Evolutionary conservation across 2,329 filamentous ascomycete species (phyloP).

Genomic region (Fusarium tjaetaba): DNA sequence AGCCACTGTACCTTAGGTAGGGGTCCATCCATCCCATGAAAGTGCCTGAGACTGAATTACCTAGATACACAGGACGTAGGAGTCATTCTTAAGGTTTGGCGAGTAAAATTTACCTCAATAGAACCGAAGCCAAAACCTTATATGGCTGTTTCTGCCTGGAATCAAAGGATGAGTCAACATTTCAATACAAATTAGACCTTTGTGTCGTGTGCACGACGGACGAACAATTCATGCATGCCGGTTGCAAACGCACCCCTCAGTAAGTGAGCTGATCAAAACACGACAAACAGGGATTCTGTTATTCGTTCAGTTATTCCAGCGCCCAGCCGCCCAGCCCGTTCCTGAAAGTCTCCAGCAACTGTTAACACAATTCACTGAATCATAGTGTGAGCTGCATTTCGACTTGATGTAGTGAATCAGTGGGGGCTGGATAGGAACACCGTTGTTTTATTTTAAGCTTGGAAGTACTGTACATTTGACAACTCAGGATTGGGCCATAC

Average conservation of each 20-base stretch:
- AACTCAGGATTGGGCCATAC: background rate
- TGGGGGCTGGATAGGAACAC: background rate
- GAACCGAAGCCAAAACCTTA: background rate
- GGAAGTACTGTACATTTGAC: background rate
- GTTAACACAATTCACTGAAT: background rate
- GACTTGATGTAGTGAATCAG: background rate
- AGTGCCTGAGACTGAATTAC: background rate
- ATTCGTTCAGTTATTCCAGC: conserved; percentile 20
- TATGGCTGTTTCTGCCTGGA: background rate
- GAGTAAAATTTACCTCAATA: background rate
- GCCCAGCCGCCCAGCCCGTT: background rate
- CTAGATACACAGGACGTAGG: no score
- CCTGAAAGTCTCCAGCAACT: background rate
- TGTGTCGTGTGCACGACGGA: conserved; percentile 30
- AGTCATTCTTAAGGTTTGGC: background rate
- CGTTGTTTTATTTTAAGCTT: background rate
- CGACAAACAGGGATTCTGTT: conserved; percentile 31
- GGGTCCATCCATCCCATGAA: background rate
- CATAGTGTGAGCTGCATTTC: background rate
- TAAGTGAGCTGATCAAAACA: conserved; percentile 12
- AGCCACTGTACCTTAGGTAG: background rate
- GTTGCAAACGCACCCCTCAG: background rate
- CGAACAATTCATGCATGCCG: background rate
- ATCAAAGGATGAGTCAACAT: background rate
- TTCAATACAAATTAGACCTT: background rate